phyloP scores from a whole-genome alignment of 306 rosid species.

The Luffa acutangula region DNA sequence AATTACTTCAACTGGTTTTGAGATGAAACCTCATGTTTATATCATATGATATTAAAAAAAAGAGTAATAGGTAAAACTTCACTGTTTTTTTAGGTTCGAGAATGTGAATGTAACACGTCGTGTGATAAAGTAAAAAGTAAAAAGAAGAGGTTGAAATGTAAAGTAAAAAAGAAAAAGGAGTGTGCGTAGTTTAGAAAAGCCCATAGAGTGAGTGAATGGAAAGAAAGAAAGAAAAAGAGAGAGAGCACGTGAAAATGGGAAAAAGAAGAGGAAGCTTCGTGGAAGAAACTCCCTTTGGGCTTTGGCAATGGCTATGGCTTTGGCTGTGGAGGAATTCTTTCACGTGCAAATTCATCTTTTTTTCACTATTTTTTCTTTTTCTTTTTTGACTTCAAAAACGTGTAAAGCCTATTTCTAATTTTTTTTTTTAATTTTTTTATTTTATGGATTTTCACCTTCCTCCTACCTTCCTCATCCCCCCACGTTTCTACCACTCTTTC shows the following conservation, averaged over 20 bases:
- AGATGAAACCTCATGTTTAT: no score
- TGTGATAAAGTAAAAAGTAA: no score
- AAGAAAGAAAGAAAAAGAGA: no score
- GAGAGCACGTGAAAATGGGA: not conserved
- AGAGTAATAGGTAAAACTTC: no score
- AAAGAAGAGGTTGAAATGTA: no score
- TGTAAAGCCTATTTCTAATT: not conserved
- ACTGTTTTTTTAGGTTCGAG: no score
- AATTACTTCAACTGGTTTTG: no score
- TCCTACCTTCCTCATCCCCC: not conserved
- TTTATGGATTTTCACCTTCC: conserved; percentile 4
- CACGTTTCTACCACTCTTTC: not conserved
- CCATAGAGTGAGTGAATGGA: no score
- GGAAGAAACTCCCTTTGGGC: not conserved
- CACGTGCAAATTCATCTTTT: not conserved
- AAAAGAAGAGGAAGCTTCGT: not conserved
- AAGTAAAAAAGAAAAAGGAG: no score
- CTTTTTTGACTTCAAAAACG: not conserved
- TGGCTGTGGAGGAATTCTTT: not conserved
- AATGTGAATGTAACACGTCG: no score
- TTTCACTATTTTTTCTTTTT: not conserved
- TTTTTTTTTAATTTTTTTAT: not conserved
- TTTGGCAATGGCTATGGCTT: not conserved
- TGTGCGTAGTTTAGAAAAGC: no score
- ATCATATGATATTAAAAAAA: no score